phyloP scores from a whole-genome alignment of 495 filamentous ascomycete genomes.

The Podospora australis region DNA sequence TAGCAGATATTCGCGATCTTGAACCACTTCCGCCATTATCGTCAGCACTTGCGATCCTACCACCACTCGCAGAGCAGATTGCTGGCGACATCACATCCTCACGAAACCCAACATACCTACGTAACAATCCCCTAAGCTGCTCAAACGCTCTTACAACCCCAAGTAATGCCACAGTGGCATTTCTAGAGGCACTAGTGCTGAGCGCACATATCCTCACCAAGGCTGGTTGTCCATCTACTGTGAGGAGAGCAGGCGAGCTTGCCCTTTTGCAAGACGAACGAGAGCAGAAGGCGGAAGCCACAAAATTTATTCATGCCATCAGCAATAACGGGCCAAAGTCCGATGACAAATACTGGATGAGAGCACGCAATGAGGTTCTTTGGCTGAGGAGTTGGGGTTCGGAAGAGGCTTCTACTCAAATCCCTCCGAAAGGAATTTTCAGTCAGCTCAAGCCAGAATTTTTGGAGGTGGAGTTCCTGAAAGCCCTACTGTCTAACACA shows the following conservation, averaged over 20 bases:
- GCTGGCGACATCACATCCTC: constrained; percentile 26
- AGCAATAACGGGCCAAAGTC: constrained; percentile 45
- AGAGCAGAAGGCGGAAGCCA: constrained; percentile 60
- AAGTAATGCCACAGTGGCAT: constrained; percentile 48
- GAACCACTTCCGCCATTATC: constrained; percentile 44
- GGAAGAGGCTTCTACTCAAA: constrained; percentile 29
- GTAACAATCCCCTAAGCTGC: constrained; percentile 50
- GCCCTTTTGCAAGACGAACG: constrained; percentile 51
- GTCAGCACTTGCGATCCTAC: constrained; percentile 35
- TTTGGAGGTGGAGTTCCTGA: constrained; percentile 70
- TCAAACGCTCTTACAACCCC: constrained; percentile 65
- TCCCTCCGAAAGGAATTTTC: constrained; percentile 56
- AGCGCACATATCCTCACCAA: constrained; percentile 60
- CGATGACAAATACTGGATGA: constrained; percentile 63
- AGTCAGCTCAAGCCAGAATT: constrained; percentile 55
- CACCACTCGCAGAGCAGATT: constrained; percentile 32
- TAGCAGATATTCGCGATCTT: constrained; percentile 54
- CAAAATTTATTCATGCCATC: constrained; percentile 52
- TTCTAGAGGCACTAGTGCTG: constrained; percentile 62
- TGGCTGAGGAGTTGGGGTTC: constrained; percentile 80
- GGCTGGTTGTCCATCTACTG: constrained; percentile 52
- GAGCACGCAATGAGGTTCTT: constrained; percentile 58
- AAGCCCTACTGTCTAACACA: constrained; percentile 59
- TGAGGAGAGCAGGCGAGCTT: constrained; percentile 54
- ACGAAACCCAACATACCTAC: constrained; percentile 39